These are phyloP conservation scores for Trichoderma harzianum DNA, from an alignment of 2,329 filamentous ascomycete species.

Conservation along the genomic window DNA sequence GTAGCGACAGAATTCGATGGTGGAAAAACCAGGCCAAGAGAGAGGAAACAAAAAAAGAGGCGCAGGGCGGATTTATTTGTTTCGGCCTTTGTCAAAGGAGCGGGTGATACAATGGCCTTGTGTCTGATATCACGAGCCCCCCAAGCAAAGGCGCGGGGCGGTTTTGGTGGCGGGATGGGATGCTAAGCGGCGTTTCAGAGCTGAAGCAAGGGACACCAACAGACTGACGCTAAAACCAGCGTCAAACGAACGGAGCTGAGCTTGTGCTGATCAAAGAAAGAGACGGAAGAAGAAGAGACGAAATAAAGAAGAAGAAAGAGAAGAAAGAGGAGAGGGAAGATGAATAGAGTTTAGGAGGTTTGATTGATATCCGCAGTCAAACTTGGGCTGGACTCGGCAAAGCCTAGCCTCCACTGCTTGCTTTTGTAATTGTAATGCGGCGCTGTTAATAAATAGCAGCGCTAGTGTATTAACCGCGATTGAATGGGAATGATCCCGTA, in stretches of 20 bases:
- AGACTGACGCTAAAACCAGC: not conserved
- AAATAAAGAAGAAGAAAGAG: not conserved
- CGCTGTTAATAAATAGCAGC: not conserved
- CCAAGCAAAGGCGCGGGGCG: not conserved
- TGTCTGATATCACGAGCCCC: slow-evolving; percentile 13
- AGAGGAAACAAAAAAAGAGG: not conserved
- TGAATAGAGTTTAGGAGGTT: not conserved
- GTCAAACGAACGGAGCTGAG: not conserved
- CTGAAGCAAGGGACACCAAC: slow-evolving; percentile 13
- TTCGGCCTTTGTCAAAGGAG: not conserved
- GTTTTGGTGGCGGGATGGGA: not conserved
- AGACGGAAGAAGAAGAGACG: not conserved
- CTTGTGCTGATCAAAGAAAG: not conserved
- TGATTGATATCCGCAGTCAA: not conserved
- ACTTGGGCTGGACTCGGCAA: not conserved
- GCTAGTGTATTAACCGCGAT: not conserved
- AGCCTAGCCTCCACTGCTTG: not conserved
- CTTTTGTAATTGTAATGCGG: not conserved
- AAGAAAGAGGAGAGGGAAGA: not conserved
- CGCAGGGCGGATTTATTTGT: not conserved
- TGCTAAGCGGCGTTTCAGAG: slow-evolving; percentile 9
- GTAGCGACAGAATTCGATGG: not conserved
- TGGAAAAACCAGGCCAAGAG: not conserved
- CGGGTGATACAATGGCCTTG: slow-evolving; percentile 1
- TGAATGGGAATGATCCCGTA: not conserved